Evolutionary conservation across 2,329 filamentous ascomycete genomes (phyloP).

Genomic region (Lecanicillium sp.): DNA sequence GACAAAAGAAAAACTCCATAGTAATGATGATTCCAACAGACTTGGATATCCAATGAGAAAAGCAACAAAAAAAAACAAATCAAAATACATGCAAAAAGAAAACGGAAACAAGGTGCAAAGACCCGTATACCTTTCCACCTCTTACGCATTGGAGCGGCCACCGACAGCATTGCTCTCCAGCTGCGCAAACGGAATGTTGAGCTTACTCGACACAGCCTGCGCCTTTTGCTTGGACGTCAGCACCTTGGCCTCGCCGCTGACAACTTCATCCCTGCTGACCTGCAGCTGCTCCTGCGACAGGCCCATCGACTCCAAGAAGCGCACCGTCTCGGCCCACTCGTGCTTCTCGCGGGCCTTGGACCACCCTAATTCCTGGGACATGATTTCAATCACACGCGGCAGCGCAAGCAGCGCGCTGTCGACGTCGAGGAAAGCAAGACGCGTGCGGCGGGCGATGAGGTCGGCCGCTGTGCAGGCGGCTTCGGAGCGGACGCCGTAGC

Average conservation of each 20-base stretch:
- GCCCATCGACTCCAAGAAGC: slow-evolving; percentile 38
- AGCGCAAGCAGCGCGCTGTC: slow-evolving; percentile 61
- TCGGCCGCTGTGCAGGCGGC: slow-evolving; percentile 66
- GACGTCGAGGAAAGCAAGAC: slow-evolving; percentile 69
- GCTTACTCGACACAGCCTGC: slow-evolving; percentile 4
- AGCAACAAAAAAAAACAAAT: slow-evolving; percentile 1
- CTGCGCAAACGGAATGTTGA: slow-evolving; percentile 7
- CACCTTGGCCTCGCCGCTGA: slow-evolving; percentile 7
- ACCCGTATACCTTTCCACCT: too few species aligned
- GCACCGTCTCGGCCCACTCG: slow-evolving; percentile 44
- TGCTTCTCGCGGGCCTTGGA: slow-evolving; percentile 45
- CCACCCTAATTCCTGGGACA: slow-evolving; percentile 63
- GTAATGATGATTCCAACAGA: neutral
- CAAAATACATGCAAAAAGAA: neutral
- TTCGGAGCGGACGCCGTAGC: slow-evolving; percentile 64
- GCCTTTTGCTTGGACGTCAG: slow-evolving; percentile 5
- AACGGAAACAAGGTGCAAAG: neutral
- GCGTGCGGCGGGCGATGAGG: slow-evolving; percentile 60
- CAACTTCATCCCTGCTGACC: slow-evolving; percentile 20
- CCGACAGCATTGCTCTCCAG: neutral
- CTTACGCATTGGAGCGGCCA: too few species aligned
- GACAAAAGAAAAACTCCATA: neutral
- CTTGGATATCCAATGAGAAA: neutral
- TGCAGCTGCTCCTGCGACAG: slow-evolving; percentile 15
- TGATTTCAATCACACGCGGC: slow-evolving; percentile 62